Percentiles rank a stretch among this genome's conserved stretches.
These are phyloP conservation scores for Inonotus obliquus DNA, from an alignment of 1,284 basidiomycete genomes.

Conservation along the genomic window DNA sequence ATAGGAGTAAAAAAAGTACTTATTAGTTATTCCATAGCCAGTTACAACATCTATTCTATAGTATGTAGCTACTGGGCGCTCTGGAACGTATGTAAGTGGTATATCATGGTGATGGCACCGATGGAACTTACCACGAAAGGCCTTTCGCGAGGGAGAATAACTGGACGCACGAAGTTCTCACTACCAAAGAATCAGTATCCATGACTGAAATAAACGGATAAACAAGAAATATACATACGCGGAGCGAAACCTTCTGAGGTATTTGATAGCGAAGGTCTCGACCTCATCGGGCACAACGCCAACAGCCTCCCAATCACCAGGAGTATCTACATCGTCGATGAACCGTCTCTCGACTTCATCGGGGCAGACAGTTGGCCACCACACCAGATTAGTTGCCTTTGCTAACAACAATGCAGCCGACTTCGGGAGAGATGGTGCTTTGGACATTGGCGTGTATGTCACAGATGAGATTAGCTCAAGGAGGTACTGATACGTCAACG, in stretches of 20 bases:
- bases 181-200: conserved; percentile 17
- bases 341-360: conserved; percentile 90
- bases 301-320: conserved; percentile 61
- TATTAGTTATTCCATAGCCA: not conserved
- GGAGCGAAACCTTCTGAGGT: conserved; percentile 86
- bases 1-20: not conserved
- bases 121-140: conserved; percentile 1
- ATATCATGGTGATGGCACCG: not conserved
- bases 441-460: conserved; percentile 68
- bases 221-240: conserved; percentile 36
- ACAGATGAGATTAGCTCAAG: conserved; percentile 79
- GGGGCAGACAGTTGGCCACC: conserved; percentile 92
- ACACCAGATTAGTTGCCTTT: conserved; percentile 65
- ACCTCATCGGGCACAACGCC: conserved; percentile 77
- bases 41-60: not conserved
- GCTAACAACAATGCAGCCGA: conserved; percentile 64
- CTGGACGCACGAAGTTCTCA: conserved; percentile 23
- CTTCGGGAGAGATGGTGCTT: conserved; percentile 77
- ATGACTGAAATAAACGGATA: conserved; percentile 5
- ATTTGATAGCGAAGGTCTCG: conserved; percentile 88
- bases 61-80: not conserved
- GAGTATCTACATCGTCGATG: conserved; percentile 73
- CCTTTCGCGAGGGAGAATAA: conserved; percentile 19
- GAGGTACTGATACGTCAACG: conserved; percentile 83
- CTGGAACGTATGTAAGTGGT: not conserved